Percentiles rank a stretch among this genome's conserved stretches.
phyloP scores from a whole-genome alignment of 352 stramenopile species.

The Phytopythium boreale region DNA sequence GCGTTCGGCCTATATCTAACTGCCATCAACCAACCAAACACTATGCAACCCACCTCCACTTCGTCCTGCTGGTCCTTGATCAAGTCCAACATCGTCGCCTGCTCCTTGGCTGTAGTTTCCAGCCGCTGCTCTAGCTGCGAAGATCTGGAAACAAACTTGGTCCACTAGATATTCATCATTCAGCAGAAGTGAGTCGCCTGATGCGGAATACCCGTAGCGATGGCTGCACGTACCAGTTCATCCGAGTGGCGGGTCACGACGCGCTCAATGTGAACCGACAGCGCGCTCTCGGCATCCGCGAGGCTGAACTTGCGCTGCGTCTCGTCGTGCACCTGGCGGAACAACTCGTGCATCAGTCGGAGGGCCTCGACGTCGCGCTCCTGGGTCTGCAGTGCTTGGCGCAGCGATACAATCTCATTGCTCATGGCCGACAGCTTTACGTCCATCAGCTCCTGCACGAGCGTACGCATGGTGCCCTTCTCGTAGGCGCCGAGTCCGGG shows the following conservation, averaged over 20 bases:
- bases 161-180: slow-evolving; percentile 30
- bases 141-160: slow-evolving; percentile 42
- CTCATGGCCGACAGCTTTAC: slow-evolving; percentile 58
- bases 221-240: slow-evolving; percentile 39
- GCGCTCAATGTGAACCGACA: slow-evolving; percentile 70
- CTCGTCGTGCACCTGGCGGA: slow-evolving; percentile 56
- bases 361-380: slow-evolving; percentile 62
- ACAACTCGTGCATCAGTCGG: slow-evolving; percentile 48
- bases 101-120: slow-evolving; percentile 19
- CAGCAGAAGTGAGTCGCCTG: not conserved
- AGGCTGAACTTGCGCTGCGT: slow-evolving; percentile 59
- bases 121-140: slow-evolving; percentile 32
- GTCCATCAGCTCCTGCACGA: slow-evolving; percentile 71
- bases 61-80: slow-evolving; percentile 40
- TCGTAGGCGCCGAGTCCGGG: slow-evolving; percentile 29
- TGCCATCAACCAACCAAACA: not conserved
- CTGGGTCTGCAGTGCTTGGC: slow-evolving; percentile 48
- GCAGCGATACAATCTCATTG: slow-evolving; percentile 45
- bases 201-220: not conserved
- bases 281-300: slow-evolving; percentile 40
- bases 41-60: slow-evolving; percentile 14
- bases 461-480: slow-evolving; percentile 52
- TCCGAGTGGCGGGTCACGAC: slow-evolving; percentile 60
- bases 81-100: slow-evolving; percentile 20
- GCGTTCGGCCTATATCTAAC: slow-evolving; percentile 20